Percentiles rank a stretch among this genome's conserved stretches.
These are phyloP conservation scores for Suhomyces sp. DNA, from an alignment of 805 yeast species.

Conservation along the genomic window DNA sequence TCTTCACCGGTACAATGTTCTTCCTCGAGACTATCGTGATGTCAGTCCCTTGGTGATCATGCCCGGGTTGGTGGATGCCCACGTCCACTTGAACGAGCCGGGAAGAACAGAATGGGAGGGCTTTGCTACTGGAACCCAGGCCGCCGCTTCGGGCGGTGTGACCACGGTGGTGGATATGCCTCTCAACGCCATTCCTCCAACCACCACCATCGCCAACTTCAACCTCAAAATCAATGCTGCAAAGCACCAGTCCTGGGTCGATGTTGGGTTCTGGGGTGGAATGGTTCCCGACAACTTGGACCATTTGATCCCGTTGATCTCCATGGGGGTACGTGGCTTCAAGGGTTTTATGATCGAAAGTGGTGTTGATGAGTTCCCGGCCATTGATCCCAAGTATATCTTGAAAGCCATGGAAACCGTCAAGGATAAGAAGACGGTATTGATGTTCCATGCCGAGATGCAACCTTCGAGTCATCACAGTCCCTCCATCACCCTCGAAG, in stretches of 20 bases:
- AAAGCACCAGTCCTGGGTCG: conserved; percentile 81
- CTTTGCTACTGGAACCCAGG: conserved; percentile 91
- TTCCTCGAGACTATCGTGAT: conserved; percentile 44
- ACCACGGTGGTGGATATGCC: conserved; percentile 98
- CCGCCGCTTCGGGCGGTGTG: conserved; percentile 95
- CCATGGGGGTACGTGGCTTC: conserved; percentile 90
- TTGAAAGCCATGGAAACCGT: conserved; percentile 63
- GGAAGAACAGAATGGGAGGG: conserved; percentile 99
- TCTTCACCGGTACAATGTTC: conserved; percentile 43
- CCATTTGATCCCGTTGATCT: conserved; percentile 70
- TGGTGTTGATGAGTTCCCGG: conserved; percentile 96
- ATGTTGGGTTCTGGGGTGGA: conserved; percentile 97
- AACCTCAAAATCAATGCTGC: conserved; percentile 78
- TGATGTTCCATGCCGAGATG: conserved; percentile 95
- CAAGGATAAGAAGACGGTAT: conserved; percentile 61
- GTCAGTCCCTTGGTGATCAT: conserved; percentile 65
- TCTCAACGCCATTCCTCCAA: conserved; percentile 91
- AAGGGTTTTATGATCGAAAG: conserved; percentile 90
- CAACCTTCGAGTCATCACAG: conserved; percentile 39
- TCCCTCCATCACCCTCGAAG: conserved; percentile 1
- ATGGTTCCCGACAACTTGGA: conserved; percentile 74
- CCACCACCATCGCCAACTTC: conserved; percentile 79
- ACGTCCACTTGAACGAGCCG: conserved; percentile 93
- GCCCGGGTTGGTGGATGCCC: conserved; percentile 93
- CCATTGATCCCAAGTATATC: conserved; percentile 65